A percentile compares a stretch with the other conserved stretches of the same genome.
These are phyloP conservation scores for Juncus inflexus DNA, from an alignment of 176 grass and related monocot species.

Conservation along the genomic window DNA sequence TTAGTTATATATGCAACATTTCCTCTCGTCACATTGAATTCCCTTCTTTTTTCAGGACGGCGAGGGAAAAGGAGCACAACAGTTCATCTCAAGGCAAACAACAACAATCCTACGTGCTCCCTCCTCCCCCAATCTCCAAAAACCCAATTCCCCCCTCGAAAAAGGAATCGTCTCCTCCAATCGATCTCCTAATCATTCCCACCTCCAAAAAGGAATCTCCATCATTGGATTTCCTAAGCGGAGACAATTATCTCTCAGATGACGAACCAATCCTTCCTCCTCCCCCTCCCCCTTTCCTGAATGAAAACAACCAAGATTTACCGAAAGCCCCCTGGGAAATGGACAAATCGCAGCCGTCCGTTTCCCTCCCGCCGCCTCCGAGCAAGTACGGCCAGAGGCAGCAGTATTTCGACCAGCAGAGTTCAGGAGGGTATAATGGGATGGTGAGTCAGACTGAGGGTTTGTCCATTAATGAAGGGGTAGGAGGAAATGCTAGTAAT, in stretches of 20 bases:
- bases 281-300: conserved; percentile 18
- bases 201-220: conserved; percentile 5
- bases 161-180: background rate
- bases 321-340: conserved; percentile 65
- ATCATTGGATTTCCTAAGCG: conserved; percentile 24
- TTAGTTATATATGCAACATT: too few relatives aligned
- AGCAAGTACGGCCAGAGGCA: conserved; percentile 78
- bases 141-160: conserved; percentile 49
- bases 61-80: conserved; percentile 45
- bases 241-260: conserved; percentile 12
- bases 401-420: conserved; percentile 67
- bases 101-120: conserved; percentile 37
- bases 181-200: background rate
- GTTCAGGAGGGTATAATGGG: conserved; percentile 39
- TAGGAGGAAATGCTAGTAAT: conserved; percentile 1
- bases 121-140: conserved; percentile 68
- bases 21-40: background rate
- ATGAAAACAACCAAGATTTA: conserved; percentile 38
- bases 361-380: conserved; percentile 68
- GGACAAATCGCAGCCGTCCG: conserved; percentile 29
- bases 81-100: conserved; percentile 32
- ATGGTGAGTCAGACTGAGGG: conserved; percentile 34
- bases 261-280: conserved; percentile 28
- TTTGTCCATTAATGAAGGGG: conserved; percentile 49
- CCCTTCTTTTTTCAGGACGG: conserved; percentile 45